Percentiles rank a stretch among this genome's conserved stretches.
Evolutionary conservation across 129 eudicot species (phyloP).

Genomic region (Kitagawia praeruptora): DNA sequence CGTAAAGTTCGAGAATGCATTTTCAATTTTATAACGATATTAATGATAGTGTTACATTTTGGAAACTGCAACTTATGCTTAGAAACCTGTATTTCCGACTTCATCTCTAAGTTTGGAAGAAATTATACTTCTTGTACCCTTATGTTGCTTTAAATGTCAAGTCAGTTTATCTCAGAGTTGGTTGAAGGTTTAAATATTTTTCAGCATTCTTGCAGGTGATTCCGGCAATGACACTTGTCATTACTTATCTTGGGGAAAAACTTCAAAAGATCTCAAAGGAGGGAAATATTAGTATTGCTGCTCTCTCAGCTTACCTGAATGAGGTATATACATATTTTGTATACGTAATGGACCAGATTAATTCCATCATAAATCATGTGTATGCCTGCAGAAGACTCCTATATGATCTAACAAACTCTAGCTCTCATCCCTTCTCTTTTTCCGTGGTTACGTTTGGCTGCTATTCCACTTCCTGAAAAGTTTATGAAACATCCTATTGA

Average conservation of each 20-base stretch:
- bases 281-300: constrained; percentile 70
- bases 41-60: not conserved
- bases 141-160: not conserved
- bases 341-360: not conserved
- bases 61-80: not conserved
- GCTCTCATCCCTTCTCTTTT: not conserved
- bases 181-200: constrained; percentile 5
- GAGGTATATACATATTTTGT: constrained; percentile 38
- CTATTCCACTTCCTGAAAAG: not conserved
- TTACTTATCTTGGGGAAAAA: constrained; percentile 67
- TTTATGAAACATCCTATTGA: not conserved
- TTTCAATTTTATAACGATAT: not conserved
- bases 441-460: not conserved
- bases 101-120: not conserved
- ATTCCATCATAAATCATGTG: not conserved
- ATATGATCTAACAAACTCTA: not conserved
- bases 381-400: not conserved
- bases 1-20: not conserved
- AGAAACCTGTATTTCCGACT: not conserved
- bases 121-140: not conserved
- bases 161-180: not conserved
- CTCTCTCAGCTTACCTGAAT: constrained; percentile 76
- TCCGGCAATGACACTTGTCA: constrained; percentile 55
- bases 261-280: constrained; percentile 63
- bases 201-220: constrained; percentile 50